Conservation (phyloP, 129 eudicot species). For the Heracleum sosnowskyi region DNA sequence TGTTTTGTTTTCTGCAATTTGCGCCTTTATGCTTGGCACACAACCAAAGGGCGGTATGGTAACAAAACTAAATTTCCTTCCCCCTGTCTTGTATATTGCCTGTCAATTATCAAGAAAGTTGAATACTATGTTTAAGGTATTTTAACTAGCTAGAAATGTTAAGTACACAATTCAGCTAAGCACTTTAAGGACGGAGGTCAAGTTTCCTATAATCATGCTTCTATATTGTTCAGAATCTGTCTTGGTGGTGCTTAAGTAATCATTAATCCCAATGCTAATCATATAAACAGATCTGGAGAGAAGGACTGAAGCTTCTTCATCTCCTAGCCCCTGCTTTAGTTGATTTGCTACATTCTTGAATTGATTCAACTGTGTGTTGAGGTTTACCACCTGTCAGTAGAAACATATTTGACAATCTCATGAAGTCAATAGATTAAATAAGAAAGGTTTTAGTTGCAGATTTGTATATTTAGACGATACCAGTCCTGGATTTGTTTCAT, state of each 20-base stretch:
- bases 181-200: conserved; percentile 36
- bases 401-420: background rate
- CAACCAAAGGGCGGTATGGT: conserved; percentile 35
- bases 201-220: conserved; percentile 39
- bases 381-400: conserved; percentile 30
- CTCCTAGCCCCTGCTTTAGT: conserved; percentile 26
- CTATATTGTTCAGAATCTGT: conserved; percentile 23
- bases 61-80: conserved; percentile 45
- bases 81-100: conserved; percentile 41
- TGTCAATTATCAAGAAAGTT: conserved; percentile 9
- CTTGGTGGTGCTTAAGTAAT: conserved; percentile 31
- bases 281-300: conserved; percentile 47
- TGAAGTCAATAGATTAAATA: no score
- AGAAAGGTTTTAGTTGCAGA: no score
- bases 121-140: background rate
- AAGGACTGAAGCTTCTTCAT: conserved; percentile 20
- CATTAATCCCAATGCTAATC: conserved; percentile 52
- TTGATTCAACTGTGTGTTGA: conserved; percentile 28
- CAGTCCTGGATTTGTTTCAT: conserved; percentile 37
- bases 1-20: conserved; percentile 5
- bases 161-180: background rate
- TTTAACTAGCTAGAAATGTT: conserved; percentile 7
- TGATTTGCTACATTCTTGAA: conserved; percentile 31
- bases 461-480: background rate
- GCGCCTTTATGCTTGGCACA: conserved; percentile 22